These are phyloP conservation scores for Hydnum rufescens DNA, from an alignment of 768 basidiomycete genomes.

Conservation along the genomic window DNA sequence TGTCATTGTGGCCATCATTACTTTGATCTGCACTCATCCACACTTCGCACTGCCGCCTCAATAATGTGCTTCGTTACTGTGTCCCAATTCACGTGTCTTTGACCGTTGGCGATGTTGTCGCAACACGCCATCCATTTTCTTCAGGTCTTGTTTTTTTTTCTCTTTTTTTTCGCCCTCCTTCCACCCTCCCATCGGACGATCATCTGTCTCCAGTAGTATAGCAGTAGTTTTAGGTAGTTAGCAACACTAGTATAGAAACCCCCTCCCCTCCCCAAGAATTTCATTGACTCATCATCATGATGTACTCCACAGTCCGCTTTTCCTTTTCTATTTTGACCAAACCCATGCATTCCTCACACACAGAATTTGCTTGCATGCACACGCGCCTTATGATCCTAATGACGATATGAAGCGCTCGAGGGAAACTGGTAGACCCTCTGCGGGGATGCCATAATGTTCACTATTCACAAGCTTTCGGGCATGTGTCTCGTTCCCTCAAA, in stretches of 20 bases:
- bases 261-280: neutral
- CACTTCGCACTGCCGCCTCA: neutral
- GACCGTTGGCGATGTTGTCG: neutral
- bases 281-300: too few relatives aligned
- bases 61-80: too few relatives aligned
- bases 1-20: neutral
- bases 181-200: neutral
- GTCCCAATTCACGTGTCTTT: neutral
- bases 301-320: too few relatives aligned
- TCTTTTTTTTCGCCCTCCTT: neutral
- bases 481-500: too few relatives aligned
- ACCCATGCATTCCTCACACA: too few relatives aligned
- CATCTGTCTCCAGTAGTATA: neutral
- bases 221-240: neutral
- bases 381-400: too few relatives aligned
- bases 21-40: neutral
- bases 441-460: too few relatives aligned
- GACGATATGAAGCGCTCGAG: too few relatives aligned
- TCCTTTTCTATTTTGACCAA: too few relatives aligned
- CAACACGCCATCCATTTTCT: neutral
- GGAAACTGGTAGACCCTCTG: too few relatives aligned
- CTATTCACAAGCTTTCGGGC: too few relatives aligned
- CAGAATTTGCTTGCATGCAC: too few relatives aligned
- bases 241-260: constrained; percentile 1
- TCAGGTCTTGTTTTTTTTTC: neutral